Conservation (phyloP, 352 stramenopile genomes). For the Globisporangium alternatum region DNA sequence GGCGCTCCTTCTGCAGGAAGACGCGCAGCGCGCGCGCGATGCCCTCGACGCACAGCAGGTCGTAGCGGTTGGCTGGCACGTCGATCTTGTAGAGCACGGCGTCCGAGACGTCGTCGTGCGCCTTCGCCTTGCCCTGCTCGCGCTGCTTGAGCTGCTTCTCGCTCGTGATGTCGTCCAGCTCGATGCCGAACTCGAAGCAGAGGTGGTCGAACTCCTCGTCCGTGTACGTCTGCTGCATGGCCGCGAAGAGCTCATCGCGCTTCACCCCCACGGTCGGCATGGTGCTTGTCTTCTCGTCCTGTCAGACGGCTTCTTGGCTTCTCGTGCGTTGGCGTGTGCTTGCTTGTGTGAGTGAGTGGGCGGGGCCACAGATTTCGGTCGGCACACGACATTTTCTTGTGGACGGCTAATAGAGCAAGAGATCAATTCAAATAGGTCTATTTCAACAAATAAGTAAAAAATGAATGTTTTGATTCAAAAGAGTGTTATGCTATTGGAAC, state of each 20-base stretch:
- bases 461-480: neutral
- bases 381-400: constrained; percentile 6
- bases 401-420: neutral
- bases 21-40: constrained; percentile 95
- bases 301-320: neutral
- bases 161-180: constrained; percentile 93
- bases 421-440: neutral
- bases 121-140: constrained; percentile 59
- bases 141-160: constrained; percentile 85
- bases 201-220: constrained; percentile 99
- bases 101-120: constrained; percentile 62
- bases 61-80: constrained; percentile 99
- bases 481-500: neutral
- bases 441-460: neutral
- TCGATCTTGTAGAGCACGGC: constrained; percentile 99
- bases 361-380: constrained; percentile 6
- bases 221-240: constrained; percentile 96
- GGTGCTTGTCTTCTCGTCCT: constrained; percentile 11
- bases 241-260: constrained; percentile 96
- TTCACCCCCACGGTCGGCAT: constrained; percentile 99
- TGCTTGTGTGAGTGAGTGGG: constrained; percentile 1
- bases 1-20: constrained; percentile 95
- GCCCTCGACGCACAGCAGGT: constrained; percentile 99
- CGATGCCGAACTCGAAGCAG: constrained; percentile 99
- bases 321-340: neutral